Evolutionary conservation across 139 green algal species (phyloP).

Genomic region (Chlamydomonas applanata): DNA sequence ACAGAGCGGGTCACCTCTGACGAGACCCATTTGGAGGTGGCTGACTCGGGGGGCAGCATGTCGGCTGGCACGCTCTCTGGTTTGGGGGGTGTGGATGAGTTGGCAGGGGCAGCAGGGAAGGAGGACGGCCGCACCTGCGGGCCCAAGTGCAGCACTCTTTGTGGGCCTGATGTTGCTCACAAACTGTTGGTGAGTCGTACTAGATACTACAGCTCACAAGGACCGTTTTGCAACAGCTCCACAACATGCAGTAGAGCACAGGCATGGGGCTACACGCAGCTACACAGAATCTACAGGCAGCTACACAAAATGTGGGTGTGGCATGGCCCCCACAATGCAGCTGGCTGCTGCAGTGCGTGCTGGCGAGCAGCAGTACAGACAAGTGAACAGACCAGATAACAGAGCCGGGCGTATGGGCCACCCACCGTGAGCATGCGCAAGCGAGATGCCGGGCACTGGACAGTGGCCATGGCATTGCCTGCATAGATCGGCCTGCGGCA

Average conservation of each 20-base stretch:
- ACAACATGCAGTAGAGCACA: too few relatives aligned
- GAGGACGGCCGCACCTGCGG: constrained; percentile 68
- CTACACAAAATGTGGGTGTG: too few relatives aligned
- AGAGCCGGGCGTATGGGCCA: not conserved
- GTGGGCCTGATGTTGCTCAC: too few relatives aligned
- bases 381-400: not conserved
- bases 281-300: too few relatives aligned
- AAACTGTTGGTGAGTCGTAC: too few relatives aligned
- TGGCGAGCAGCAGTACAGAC: not conserved
- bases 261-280: too few relatives aligned
- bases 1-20: constrained; percentile 53
- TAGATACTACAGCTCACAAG: too few relatives aligned
- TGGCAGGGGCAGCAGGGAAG: constrained; percentile 46
- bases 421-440: constrained; percentile 70
- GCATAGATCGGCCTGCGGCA: constrained; percentile 81
- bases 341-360: too few relatives aligned
- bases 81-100: constrained; percentile 4
- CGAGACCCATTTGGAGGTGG: constrained; percentile 51
- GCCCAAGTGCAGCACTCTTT: too few relatives aligned
- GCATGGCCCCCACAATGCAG: too few relatives aligned
- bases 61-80: constrained; percentile 45
- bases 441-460: constrained; percentile 38
- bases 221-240: too few relatives aligned
- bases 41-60: constrained; percentile 11
- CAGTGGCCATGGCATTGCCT: constrained; percentile 84